Evolutionary conservation across 1,284 basidiomycete genomes (phyloP), one percentile per base, ranked within the genome.

Genomic region (Chalciporus sp.): DNA sequence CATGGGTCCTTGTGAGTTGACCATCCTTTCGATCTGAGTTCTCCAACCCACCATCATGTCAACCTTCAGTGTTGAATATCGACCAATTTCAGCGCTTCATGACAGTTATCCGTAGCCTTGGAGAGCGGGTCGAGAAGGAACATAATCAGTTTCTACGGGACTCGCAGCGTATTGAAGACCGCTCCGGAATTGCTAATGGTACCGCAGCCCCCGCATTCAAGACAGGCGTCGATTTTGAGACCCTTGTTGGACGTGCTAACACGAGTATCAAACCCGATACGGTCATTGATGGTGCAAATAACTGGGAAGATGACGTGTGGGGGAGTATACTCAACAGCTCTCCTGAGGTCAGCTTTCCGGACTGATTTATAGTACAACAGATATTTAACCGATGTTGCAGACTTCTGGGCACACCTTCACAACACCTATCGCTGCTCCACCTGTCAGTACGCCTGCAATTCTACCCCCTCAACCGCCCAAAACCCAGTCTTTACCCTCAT

Each of bases 71-170:
- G 37, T 74, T 98, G 27, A 97, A 88, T 61, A 82, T 95, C 4
- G 84, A 90, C 29, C 97, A 99, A 72, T 99, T 98, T 69, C 82
- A 88, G 58, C 84, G 89, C 4, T 95, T 95, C 70, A 95, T 95
- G 93, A 71, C 72, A 42, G 88, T 89, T 37, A 90, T 95, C 51
- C 80, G 79, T 59, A 84, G 82, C 62, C 74, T 90, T 12, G 86
- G 88, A 16, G 85, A 88, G 28, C 83, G 92, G 11, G 94, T 96
- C 9, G 90, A 94, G 71, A 83, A 82, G 60, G 94, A 96, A 68
- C 94, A 95, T 62, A 77, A 87, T 58, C 88, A 91, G 63, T 92
- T 90, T 66, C 74, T 95, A 14, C 83, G 88, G 29, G 92, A 94
- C 68, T 88, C 90, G 4, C 91, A 92, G 61, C 79, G 92, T 26